Base-by-base conservation (phyloP, 768 basidiomycete species). In the Suillus bovinus region DNA sequence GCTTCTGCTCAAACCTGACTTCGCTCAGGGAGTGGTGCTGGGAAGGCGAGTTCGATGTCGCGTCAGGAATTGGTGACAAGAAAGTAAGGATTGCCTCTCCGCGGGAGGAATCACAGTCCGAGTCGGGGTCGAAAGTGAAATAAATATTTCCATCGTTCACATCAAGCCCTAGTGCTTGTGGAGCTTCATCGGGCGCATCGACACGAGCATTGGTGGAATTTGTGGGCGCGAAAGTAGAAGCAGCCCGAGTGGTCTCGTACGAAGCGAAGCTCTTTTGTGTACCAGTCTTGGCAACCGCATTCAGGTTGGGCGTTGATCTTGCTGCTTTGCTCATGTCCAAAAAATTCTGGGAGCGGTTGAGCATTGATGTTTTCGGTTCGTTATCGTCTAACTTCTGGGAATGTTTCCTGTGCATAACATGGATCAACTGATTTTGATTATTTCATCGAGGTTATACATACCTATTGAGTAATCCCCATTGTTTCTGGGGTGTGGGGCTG, bases 41-140 rank as follows among this genome's bases (percentile, higher is more conserved):
- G 57, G 68, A 0, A 69, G 4, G 69, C 6, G 69, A 73, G 61
- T 74, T 67, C 6, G 67, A 61, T n/a, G 58, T 36, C 49, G 63
- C 63, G 5, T 63, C 52, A 10, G 69, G 74, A 27, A 73, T 42
- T 1, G 74, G 70, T 5, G 72, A 73, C 49, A 74, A 64, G 52
- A 53, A 64, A 16, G 65, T 63, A 46, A 74, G 59, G 44, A 59
- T 31, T 17, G 61, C 63, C 31, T 71, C 71, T 2, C 63, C 72
- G 59, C 44, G 44, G 29, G 74, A 74, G 38, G 56, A 58, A 2
- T 59, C 61, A 63, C 69, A 68, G 31, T 61, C 54, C 8, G 72
- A 68, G 31, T 61, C 54, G 10, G 72, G 62, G 59, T 74, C 72
- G 2, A 75, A 56, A 33, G 70, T 69, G 60, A 74, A 72, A 62